Base-by-base conservation (phyloP, 2,329 filamentous ascomycete genomes). In the Plectosphaerella sp. region DNA sequence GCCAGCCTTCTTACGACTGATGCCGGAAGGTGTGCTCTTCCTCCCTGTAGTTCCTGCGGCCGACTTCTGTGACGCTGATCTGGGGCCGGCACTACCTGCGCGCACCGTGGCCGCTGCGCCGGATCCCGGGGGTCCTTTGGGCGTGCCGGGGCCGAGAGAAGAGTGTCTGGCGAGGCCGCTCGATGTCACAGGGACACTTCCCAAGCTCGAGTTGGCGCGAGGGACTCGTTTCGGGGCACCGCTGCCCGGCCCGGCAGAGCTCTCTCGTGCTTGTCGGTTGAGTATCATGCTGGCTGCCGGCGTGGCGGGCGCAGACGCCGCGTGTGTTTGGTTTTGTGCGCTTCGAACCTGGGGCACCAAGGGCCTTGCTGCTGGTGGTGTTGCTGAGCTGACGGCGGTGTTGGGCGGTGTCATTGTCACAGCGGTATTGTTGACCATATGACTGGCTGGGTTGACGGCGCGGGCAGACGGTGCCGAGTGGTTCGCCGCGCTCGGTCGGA, bases 151-250 rank as follows among this genome's bases (percentile, higher is more conserved):
- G 0, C 82, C 83, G 3, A 84, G 71, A 2, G 83, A 86, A 1
- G 83, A 77, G 62, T 86, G 83, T 14, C 83, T 75, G 7, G 82
- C 83, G 11, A 87, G 71, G 1, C 76, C 76, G 61, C 82, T 85
- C 2, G 82, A 82, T 4, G 78, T 73, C 8, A 70, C 66, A 2
- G 80, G 76, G 3, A 75, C 59, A 53, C 67, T 78, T 46, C 74
- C 75, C 3, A 79, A 66, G 24, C 73, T 72, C 45, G 68, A 73
- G 60, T 70, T 79, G 52, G 70, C 68, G 39, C 80, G 74, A 2
- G 77, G 76, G 0, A 71, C 76, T 35, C 78, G 73, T 65, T 86
- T 85, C 18, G 75, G 76, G 11, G 69, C 66, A 16, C 67, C 65
- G 54, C 63, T 62, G 50, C 68, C 70, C n/a, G 82, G 81, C 15